Percentiles rank a stretch among this genome's conserved stretches.
These are phyloP conservation scores for Escallonia rubra DNA, from an alignment of 129 eudicot genomes.

Conservation along the genomic window DNA sequence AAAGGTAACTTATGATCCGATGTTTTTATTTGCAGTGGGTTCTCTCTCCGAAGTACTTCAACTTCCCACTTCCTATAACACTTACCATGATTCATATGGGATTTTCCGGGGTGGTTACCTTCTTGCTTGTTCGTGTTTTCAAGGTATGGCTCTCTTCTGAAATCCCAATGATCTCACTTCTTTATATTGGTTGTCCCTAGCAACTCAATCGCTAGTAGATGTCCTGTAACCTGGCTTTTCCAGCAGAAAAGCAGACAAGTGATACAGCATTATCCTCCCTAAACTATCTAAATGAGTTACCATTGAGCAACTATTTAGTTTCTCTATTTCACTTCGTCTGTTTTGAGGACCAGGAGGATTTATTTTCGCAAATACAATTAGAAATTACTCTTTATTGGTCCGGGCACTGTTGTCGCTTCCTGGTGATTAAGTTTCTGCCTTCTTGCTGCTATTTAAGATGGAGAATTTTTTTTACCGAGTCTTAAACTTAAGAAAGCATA, in stretches of 20 bases:
- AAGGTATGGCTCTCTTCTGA: constrained; percentile 48
- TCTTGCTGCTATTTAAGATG: too few relatives aligned
- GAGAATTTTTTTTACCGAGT: too few relatives aligned
- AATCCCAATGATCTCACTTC: background rate
- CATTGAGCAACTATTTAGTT: too few relatives aligned
- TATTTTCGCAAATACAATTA: too few relatives aligned
- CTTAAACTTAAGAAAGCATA: too few relatives aligned
- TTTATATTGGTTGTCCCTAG: background rate
- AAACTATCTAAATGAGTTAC: too few relatives aligned
- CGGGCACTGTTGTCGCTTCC: too few relatives aligned
- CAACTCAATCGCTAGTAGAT: background rate
- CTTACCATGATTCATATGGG: constrained; percentile 99
- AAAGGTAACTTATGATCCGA: background rate
- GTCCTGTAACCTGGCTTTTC: background rate
- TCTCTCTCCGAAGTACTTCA: constrained; percentile 97
- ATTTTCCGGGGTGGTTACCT: constrained; percentile 87
- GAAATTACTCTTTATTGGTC: too few relatives aligned
- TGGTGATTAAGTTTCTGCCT: too few relatives aligned
- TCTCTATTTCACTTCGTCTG: too few relatives aligned
- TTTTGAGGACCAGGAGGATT: too few relatives aligned
- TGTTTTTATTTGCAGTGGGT: constrained; percentile 76
- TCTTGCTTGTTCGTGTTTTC: constrained; percentile 85
- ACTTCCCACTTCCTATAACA: constrained; percentile 89
- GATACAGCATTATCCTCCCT: background rate
- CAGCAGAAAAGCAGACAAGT: background rate